These are phyloP conservation scores for Fusarium drepaniforme DNA, from an alignment of 2,329 filamentous ascomycete species.

Conservation along the genomic window DNA sequence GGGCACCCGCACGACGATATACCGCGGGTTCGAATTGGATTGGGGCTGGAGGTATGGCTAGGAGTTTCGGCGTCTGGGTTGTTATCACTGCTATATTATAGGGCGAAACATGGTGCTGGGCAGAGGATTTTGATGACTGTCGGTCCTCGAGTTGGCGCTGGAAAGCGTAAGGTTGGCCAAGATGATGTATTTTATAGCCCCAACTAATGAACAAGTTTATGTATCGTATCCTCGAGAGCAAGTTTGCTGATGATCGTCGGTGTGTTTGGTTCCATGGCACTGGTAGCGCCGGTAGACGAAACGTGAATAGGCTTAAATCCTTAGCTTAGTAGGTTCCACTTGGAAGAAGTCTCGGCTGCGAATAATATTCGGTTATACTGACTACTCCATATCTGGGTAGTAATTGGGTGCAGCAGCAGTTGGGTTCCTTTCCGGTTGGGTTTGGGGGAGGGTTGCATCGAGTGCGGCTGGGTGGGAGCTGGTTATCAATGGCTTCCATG, in stretches of 20 bases:
- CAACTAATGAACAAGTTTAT: constrained; percentile 14
- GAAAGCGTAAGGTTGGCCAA: constrained; percentile 10
- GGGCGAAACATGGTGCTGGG: constrained; percentile 7
- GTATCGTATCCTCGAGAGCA: not conserved
- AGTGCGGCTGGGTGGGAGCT: not conserved
- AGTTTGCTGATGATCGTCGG: not conserved
- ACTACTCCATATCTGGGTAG: not conserved
- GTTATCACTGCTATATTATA: constrained; percentile 14
- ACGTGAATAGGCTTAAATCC: not conserved
- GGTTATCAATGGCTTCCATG: not conserved
- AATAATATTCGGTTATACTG: not conserved
- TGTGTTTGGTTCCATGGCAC: not conserved
- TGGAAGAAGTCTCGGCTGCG: not conserved
- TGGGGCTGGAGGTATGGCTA: constrained; percentile 23
- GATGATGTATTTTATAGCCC: constrained; percentile 23
- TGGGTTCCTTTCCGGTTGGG: not conserved
- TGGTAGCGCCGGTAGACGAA: not conserved
- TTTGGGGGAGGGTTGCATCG: not conserved
- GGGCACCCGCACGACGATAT: constrained; percentile 22
- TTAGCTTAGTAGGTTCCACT: not conserved
- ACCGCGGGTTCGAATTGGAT: constrained; percentile 24
- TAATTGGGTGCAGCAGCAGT: not conserved
- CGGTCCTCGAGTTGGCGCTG: not conserved
- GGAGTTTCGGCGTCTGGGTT: constrained; percentile 36
- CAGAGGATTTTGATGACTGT: constrained; percentile 1